Base-by-base conservation (phyloP, 1,139 yeast species). In the Nadsonia starkeyi-henricii region DNA sequence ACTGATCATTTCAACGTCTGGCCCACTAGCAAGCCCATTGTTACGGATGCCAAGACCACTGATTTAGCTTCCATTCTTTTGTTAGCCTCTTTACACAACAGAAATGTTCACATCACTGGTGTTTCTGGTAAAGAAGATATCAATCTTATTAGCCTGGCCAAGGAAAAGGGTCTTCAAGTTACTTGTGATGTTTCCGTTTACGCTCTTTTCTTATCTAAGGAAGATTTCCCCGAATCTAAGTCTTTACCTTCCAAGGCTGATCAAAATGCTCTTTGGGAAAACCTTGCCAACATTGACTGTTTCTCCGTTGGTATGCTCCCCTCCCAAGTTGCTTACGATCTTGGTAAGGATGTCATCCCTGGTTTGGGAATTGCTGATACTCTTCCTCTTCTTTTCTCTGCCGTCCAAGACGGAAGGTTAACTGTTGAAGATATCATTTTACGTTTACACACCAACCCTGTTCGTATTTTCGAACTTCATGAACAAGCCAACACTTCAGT, bases 11-110 rank as follows among this genome's bases (percentile, higher is more conserved):
- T 88, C 58, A 77, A 81, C 54, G 70, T 78, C 44, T 89, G 96
- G 96, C 96, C 96, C 49, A 72, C 74, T 49, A 67, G 68, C 61
- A 88, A 86, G 71, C 93, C 94, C 54, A 84, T 91, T 55, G 75
- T 89, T 56, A 86, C 96, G 45, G 96, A 91, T 67, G 96, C 97
- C 45, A 81, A 79, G 64, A 80, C 93, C 28, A 85, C 96, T 44
- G 93, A 86, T 61, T 74, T 91, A 61, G 97, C 98, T 20, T 84
- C 96, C 4, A 83, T 89, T 48, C 71, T 91, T 63, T 75, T 91
- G 62, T 73, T 91, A 68, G 96, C 97, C 48, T 84, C 96, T 42
- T 77, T 91, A 62, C 89, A 85, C 72, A 77, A 72, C 68, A 77
- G 95, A 62, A 73, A 89, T 45, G 83, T 91, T 55, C 98, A 91